Percentiles rank a stretch among this genome's conserved stretches.
phyloP scores from a whole-genome alignment of 352 stramenopile genomes.

The Phytophthora meadii region DNA sequence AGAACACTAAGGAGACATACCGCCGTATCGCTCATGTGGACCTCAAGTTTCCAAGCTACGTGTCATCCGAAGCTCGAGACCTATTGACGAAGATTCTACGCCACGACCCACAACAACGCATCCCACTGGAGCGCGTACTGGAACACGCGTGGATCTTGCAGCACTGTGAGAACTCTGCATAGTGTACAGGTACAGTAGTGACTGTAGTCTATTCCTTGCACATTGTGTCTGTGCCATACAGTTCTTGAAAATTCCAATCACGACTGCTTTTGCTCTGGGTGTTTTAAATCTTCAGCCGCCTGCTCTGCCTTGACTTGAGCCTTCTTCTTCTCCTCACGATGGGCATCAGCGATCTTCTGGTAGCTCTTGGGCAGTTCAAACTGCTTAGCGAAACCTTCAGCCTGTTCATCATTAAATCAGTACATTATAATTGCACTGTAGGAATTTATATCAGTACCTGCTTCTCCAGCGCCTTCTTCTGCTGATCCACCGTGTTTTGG shows the following conservation, averaged over 20 bases:
- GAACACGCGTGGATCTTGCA: conserved; percentile 96
- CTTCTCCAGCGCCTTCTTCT: conserved; percentile 75
- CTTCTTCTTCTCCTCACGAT: conserved; percentile 38
- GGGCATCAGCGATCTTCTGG: conserved; percentile 69
- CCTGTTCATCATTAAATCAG: conserved; percentile 32
- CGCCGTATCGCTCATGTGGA: conserved; percentile 96
- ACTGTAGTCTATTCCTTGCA: conserved; percentile 44
- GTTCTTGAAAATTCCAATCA: conserved; percentile 4
- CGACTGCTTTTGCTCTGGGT: conserved; percentile 16
- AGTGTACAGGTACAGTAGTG: conserved; percentile 40
- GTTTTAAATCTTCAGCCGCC: conserved; percentile 13
- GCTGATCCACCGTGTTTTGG: conserved; percentile 46
- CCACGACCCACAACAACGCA: conserved; percentile 95
- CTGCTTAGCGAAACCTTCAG: conserved; percentile 73
- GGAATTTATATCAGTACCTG: conserved; percentile 38
- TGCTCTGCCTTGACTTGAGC: conserved; percentile 16
- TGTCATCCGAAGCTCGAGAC: conserved; percentile 94
- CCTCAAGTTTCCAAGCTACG: conserved; percentile 93
- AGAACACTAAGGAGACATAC: conserved; percentile 95
- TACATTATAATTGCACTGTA: conserved; percentile 2
- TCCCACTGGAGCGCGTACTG: conserved; percentile 92
- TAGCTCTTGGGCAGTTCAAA: conserved; percentile 77
- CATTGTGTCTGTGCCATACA: conserved; percentile 33
- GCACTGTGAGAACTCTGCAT: conserved; percentile 47
- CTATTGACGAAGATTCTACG: conserved; percentile 94